Evolutionary conservation across 1,284 basidiomycete genomes (phyloP), one percentile per base, ranked within the genome.

Genomic region (Cerioporus squamosus): DNA sequence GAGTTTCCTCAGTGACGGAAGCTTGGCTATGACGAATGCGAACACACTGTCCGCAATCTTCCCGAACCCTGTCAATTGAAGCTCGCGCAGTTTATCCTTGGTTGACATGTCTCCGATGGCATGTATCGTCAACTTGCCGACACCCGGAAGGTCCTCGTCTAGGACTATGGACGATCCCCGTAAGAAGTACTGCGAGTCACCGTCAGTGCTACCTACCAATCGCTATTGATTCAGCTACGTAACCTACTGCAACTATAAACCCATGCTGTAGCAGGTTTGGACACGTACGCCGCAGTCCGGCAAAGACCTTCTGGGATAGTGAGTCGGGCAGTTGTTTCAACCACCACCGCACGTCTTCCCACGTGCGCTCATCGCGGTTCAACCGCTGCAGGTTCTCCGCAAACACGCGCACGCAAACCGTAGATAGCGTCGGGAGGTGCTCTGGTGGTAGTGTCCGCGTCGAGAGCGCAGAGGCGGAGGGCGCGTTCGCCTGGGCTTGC

Each of bases 171-270:
- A 74, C 15, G 72, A 65, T 0, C 87, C 86, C n/a, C 84, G 80
- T 38, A 89, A 63, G 63, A 90, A 85, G 66, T 84, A 79, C 86
- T 89, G 62, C 22, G 8, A n/a, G n/a, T n/a, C n/a, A n/a, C n/a
- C n/a, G n/a, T n/a, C n/a, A n/a, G n/a, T n/a, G n/a, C n/a, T n/a
- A n/a, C n/a, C n/a, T n/a, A n/a, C n/a, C n/a, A n/a, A n/a, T n/a
- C n/a, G n/a, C n/a, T 2, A 22, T 9, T 3, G 31, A 15, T n/a
- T 18, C 0, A 9, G 18, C 31, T 33, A 62, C 80, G 12, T 36
- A 12, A 3, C 33, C 57, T 66, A 87, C 87, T 61, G 84, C 75
- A 39, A 77, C 75, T 33, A 90, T 84, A 17, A 88, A 73, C 15
- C 79, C 81, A 62, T 84, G 79, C 15, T 72, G 77, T 33, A 89